phyloP scores from a whole-genome alignment of 2,329 filamentous ascomycete genomes.

The Neofusicoccum ribis region DNA sequence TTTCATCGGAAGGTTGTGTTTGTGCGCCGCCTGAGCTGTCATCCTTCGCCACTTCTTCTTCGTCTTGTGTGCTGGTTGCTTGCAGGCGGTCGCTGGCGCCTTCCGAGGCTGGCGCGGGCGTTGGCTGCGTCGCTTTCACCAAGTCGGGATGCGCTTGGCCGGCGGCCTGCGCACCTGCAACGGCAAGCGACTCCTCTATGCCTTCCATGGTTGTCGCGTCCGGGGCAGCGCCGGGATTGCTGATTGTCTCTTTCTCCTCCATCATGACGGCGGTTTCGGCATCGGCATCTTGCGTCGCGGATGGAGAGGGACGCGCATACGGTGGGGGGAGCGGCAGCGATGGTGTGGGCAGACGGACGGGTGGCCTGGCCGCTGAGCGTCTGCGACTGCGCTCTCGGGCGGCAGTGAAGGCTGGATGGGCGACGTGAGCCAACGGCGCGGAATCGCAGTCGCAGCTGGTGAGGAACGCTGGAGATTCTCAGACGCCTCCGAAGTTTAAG shows the following conservation, averaged over 20 bases:
- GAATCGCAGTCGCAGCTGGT: slow-evolving; percentile 8
- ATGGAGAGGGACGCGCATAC: slow-evolving; percentile 14
- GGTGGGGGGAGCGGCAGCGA: neutral
- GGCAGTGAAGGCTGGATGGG: neutral
- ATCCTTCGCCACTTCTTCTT: slow-evolving; percentile 2
- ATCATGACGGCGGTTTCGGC: slow-evolving; percentile 21
- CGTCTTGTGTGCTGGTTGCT: neutral
- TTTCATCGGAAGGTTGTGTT: slow-evolving; percentile 11
- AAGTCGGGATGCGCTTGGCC: neutral
- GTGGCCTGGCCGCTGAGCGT: neutral
- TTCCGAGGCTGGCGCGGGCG: slow-evolving; percentile 11
- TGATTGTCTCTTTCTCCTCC: slow-evolving; percentile 18
- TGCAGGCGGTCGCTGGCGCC: neutral
- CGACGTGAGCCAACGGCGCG: neutral
- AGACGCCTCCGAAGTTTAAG: slow-evolving; percentile 4
- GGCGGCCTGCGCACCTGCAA: neutral
- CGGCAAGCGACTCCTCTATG: neutral
- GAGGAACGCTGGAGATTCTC: slow-evolving; percentile 3
- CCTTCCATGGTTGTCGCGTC: slow-evolving; percentile 12
- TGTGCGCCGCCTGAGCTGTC: slow-evolving; percentile 7
- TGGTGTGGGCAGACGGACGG: neutral
- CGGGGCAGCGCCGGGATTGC: neutral
- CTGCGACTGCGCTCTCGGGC: slow-evolving; percentile 3
- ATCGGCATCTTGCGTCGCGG: slow-evolving; percentile 21
- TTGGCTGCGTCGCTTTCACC: neutral